Evolutionary conservation across 768 basidiomycete genomes (phyloP), one percentile per base, ranked within the genome.

Genomic region (Ramaria sp.): DNA sequence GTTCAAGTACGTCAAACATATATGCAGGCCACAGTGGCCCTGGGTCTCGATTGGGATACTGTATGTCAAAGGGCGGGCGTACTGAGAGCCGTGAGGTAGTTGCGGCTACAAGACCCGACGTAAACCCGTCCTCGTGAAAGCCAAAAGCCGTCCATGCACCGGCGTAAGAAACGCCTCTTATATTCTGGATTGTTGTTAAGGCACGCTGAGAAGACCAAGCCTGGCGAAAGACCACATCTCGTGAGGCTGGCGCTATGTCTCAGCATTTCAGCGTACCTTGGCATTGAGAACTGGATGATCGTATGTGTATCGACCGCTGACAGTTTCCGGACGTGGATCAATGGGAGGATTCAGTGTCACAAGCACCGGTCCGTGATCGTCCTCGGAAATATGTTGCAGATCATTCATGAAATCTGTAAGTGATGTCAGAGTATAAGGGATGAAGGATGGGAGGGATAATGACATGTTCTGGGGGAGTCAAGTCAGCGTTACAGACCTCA

Each of bases 51-150:
- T 74, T 75, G 12, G 73, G 73, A 46, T 68, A 68, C 30, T 67
- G 62, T 47, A 81, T 75, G 20, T 67, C 69, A 59, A 80, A 80
- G 0, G 75, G 75, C 17, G 72, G 69, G 3, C 61, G 61, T 31
- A 74, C 70, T 22, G 53, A 39, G 52, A 51, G 22, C 30, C 58
- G 53, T 54, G 43, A 43, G 24, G 46, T 60, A 5, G 59, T 72
- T 3, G 66, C 71, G 11, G 68, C 71, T 48, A 67, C 66, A 34
- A 78, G 63, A 7, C 75, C 76, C 1, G 73, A 70, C 2, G 76
- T 69, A 65, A 88, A 88, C 2, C 83, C 86, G 63, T 88, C 88
- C 69, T 89, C 86, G 69, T 91, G 87, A 73, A 90, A 88, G 17
- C 86, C 87, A 62, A 87, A 88, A 57, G 79, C 79, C 46, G 82